Percentiles rank a stretch among this genome's conserved stretches.
Conservation (phyloP, 2,329 filamentous ascomycete species). For the Tympanopsis confertula region DNA sequence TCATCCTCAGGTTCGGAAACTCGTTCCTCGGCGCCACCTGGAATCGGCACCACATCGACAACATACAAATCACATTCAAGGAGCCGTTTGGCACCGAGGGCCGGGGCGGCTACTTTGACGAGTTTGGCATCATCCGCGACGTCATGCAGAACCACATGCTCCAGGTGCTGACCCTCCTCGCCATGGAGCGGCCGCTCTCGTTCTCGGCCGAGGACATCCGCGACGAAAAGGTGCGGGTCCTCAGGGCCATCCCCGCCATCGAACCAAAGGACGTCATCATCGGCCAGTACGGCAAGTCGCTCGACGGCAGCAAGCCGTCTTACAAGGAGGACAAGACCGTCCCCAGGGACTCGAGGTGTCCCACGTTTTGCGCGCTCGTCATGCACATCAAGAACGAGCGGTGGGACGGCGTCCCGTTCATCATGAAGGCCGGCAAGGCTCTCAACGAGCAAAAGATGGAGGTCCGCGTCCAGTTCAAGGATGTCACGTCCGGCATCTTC, state of each 20-base stretch:
- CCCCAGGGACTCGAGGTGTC: constrained; percentile 91
- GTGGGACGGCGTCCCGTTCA: constrained; percentile 98
- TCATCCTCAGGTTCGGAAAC: constrained; percentile 96
- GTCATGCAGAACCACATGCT: constrained; percentile 99
- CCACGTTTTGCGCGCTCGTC: constrained; percentile 93
- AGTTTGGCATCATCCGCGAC: constrained; percentile 98
- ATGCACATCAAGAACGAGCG: constrained; percentile 99
- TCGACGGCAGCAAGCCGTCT: constrained; percentile 89
- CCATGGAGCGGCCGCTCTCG: constrained; percentile 96
- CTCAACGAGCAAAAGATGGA: constrained; percentile 99
- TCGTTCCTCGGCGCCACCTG: constrained; percentile 97
- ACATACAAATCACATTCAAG: constrained; percentile 98
- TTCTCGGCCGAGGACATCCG: constrained; percentile 97
- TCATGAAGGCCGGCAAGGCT: constrained; percentile 97
- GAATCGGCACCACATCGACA: constrained; percentile 99
- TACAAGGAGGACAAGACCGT: constrained; percentile 99
- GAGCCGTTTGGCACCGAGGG: constrained; percentile 98
- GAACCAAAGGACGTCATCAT: constrained; percentile 99
- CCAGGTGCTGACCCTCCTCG: constrained; percentile 87
- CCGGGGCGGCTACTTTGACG: constrained; percentile 95
- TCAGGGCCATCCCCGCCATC: constrained; percentile 84
- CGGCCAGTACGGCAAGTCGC: constrained; percentile 90
- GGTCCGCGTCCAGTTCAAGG: constrained; percentile 98
- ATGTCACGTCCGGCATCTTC: constrained; percentile 98
- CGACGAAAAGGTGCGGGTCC: constrained; percentile 94